Base-by-base conservation (phyloP, 768 basidiomycete genomes). In the Termitomyces sp. region DNA sequence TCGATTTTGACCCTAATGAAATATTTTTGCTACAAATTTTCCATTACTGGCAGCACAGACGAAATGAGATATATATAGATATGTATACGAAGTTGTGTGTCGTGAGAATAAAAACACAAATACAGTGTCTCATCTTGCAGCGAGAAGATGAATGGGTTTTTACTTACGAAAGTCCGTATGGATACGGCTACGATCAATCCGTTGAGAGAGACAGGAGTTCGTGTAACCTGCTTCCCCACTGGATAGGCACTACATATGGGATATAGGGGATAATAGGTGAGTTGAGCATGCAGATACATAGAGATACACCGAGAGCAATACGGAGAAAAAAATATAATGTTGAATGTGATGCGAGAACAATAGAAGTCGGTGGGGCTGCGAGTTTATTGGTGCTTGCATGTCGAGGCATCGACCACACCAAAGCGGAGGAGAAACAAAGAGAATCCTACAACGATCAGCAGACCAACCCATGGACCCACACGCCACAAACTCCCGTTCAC, bases 251-350 rank as follows among this genome's bases (percentile, higher is more conserved):
- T 35, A 35, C 9, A 40, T 30, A 30, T 30, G 30, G 30, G 23
- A 33, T 11, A 17, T 3, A 28, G 11, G 26, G 26, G 10, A 3
- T 11, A 28, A n/a, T 28, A 28, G 6, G 17, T 12, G 31, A 47
- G 54, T 28, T 26, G 41, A 50, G 43, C 47, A 46, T 47, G 53
- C 56, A 48, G 41, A 56, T 53, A 62, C 11, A 52, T 58, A 54
- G 28, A 52, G 52, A 62, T 62, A 62, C 61, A 62, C 37, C 31
- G n/a, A 48, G 21, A 37, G 26, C 44, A n/a, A 35, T 53, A 47
- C 48, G 44, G 31, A 54, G 42, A 28, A 21, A 43, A 40, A 2
- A 46, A 38, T 45, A 48, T 41, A 40, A 57, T 35, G 49, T 50
- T 14, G 42, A 9, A 26, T 28, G n/a, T 30, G 15, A 53, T 41